These are phyloP conservation scores for Globisporangium nodosum DNA, from an alignment of 352 stramenopile species.

Conservation along the genomic window DNA sequence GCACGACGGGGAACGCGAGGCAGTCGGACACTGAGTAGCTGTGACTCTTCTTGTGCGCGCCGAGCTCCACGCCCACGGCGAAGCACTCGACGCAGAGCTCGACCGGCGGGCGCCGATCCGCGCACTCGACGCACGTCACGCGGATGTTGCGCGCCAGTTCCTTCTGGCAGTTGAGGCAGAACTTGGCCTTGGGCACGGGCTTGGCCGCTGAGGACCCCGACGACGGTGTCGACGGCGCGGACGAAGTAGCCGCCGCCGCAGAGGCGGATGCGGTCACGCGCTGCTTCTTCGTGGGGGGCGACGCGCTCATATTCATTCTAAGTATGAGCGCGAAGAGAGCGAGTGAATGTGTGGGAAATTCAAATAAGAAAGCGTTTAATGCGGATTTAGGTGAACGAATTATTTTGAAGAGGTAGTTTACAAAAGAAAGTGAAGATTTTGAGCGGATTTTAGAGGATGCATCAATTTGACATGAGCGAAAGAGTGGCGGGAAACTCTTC, in stretches of 20 bases:
- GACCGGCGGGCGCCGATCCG: slow-evolving; percentile 38
- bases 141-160: slow-evolving; percentile 81
- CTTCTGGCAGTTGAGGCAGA: slow-evolving; percentile 84
- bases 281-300: slow-evolving; percentile 13
- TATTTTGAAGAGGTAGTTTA: neutral
- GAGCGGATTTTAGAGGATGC: neutral
- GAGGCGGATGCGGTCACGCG: slow-evolving; percentile 2
- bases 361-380: neutral
- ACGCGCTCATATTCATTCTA: slow-evolving; percentile 8
- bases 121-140: slow-evolving; percentile 79
- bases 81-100: slow-evolving; percentile 96
- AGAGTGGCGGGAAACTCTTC: neutral
- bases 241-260: neutral
- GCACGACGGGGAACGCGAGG: slow-evolving; percentile 68
- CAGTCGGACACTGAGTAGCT: slow-evolving; percentile 81
- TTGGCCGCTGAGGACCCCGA: slow-evolving; percentile 4
- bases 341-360: neutral
- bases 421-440: neutral
- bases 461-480: neutral
- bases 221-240: slow-evolving; percentile 1
- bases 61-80: slow-evolving; percentile 70
- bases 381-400: neutral
- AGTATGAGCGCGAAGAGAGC: neutral
- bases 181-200: slow-evolving; percentile 51
- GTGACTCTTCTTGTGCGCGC: slow-evolving; percentile 78